phyloP scores from a whole-genome alignment of 306 rosid genomes.

The Psophocarpus tetragonolobus region DNA sequence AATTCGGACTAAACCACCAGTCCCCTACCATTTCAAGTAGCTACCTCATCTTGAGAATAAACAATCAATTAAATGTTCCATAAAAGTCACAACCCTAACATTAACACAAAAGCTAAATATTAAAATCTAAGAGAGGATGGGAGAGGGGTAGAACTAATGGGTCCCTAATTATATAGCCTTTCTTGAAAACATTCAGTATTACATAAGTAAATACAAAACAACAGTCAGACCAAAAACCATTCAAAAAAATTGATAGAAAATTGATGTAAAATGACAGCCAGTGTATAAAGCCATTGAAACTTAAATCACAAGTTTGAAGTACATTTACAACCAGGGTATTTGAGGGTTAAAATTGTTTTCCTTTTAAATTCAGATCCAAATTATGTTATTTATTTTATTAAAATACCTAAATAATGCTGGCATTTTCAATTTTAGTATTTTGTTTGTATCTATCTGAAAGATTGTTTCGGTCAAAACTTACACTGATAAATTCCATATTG shows the following conservation, averaged over 20 bases:
- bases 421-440: neutral
- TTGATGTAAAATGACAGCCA: slow-evolving; percentile 1
- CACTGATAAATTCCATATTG: neutral
- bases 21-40: slow-evolving; percentile 14
- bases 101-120: neutral
- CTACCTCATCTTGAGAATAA: slow-evolving; percentile 18
- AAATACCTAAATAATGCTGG: neutral
- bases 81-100: neutral
- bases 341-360: slow-evolving; percentile 14
- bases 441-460: neutral
- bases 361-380: slow-evolving; percentile 10
- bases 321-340: neutral
- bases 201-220: slow-evolving; percentile 14
- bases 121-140: neutral
- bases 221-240: neutral
- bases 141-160: neutral
- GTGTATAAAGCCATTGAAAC: slow-evolving; percentile 1
- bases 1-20: neutral
- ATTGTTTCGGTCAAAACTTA: neutral
- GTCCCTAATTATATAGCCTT: neutral
- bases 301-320: neutral
- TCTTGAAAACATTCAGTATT: neutral
- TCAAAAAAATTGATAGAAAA: neutral
- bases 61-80: neutral
- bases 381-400: too few relatives aligned